Evolutionary conservation across 768 basidiomycete genomes (phyloP), one percentile per base, ranked within the genome.

Genomic region (Auriculariales sp.): DNA sequence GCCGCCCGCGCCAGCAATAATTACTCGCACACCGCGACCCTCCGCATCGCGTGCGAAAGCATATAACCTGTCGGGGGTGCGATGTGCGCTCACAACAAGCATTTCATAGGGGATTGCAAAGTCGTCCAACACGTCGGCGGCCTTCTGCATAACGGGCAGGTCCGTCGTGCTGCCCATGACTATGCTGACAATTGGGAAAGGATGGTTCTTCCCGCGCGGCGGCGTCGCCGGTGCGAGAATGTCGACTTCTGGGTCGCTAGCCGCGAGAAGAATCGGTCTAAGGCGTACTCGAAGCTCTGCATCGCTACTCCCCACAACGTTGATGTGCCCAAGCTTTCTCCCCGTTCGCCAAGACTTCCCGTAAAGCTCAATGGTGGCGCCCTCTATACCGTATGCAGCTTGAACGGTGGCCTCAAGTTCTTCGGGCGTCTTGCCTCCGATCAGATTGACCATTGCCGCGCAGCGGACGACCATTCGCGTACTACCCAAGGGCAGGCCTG

Each of bases 111-210:
- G 89, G 19, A 98, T 68, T 7, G 61, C 57, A 65, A 97, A 95
- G n/a, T 67, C 66, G 57, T 87, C 81, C 17, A 98, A 75, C 50
- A 95, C 80, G 36, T 73, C 78, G 0, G 94, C 85, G 14, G 87
- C 89, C 4, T 91, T 83, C 14, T 87, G 72, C 83, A 99, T 92
- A 17, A 82, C 79, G 0, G 90, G 87, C n/a, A 99, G 69, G 62
- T 99, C 95, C 12, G 94, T 97, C 65, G 98, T 94, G 9, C 91
- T 94, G 15, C 95, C 95, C 95, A 98, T 99, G 62, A 99, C 92
- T 52, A 99, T 75, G 1, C 87, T 84, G 0, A 97, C 87, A 10
- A 97, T 72, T 4, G 94, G 92, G 47, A 77, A 69, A 0, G 66
- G 61, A 59, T 81, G 74, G 5, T 88, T 75, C 60, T 74, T 70